A percentile compares a stretch with the other conserved stretches of the same genome.
Evolutionary conservation across 805 yeast species (phyloP).

Genomic region (Gaillardinia entomophila): DNA sequence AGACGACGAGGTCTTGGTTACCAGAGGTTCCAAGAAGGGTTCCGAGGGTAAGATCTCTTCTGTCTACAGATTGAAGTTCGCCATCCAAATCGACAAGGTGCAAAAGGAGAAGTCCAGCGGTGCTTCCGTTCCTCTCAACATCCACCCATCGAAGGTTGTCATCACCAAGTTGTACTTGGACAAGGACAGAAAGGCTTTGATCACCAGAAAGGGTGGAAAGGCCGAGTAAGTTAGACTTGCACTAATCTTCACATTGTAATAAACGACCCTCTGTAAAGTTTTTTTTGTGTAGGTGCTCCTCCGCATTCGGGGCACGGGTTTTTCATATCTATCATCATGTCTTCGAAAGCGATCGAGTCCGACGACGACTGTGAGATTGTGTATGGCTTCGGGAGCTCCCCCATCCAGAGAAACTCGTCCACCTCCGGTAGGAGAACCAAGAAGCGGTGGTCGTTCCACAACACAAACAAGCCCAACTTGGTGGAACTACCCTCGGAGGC

Average conservation of each 20-base stretch:
- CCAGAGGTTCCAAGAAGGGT: slow-evolving; percentile 99
- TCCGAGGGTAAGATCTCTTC: slow-evolving; percentile 97
- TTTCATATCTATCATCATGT: too few species aligned
- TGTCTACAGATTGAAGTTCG: slow-evolving; percentile 97
- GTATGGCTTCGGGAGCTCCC: slow-evolving; percentile 34
- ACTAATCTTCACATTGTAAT: neutral
- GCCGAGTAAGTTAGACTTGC: slow-evolving; percentile 57
- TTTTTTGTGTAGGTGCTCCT: neutral
- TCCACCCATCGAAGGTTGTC: slow-evolving; percentile 98
- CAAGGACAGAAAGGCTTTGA: slow-evolving; percentile 97
- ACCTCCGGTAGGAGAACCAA: slow-evolving; percentile 27
- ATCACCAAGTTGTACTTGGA: slow-evolving; percentile 97
- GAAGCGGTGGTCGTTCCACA: slow-evolving; percentile 40
- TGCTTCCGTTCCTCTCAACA: slow-evolving; percentile 93
- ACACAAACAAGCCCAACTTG: slow-evolving; percentile 30
- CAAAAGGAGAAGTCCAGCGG: slow-evolving; percentile 97
- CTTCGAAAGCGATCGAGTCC: slow-evolving; percentile 6
- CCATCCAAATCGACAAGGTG: slow-evolving; percentile 95
- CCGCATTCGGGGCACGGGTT: too few species aligned
- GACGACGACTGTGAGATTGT: slow-evolving; percentile 27
- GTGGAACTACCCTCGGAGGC: slow-evolving; percentile 26
- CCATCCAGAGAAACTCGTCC: slow-evolving; percentile 21
- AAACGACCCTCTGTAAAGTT: too few species aligned
- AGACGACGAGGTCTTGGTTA: slow-evolving; percentile 92
- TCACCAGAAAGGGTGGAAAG: slow-evolving; percentile 97